Base-by-base conservation (phyloP, 83 land plant species). In the Thuja plicata region DNA sequence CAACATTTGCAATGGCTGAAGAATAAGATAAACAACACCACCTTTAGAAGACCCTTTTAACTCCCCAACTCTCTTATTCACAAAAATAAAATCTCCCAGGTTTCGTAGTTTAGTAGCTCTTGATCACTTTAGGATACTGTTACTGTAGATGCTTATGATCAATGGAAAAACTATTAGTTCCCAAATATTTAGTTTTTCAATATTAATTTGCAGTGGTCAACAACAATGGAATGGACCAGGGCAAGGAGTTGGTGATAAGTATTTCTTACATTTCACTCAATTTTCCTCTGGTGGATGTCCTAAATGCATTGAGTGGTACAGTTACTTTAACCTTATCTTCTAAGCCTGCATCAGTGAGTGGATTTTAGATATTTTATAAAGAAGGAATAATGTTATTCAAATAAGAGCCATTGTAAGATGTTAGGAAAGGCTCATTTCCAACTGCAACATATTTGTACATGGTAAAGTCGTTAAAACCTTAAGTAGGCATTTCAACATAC, bases 251-350 rank as follows among this genome's bases (percentile, higher is more conserved):
- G n/a, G n/a, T n/a, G n/a, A n/a, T n/a, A n/a, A n/a, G n/a, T n/a
- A n/a, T n/a, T n/a, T n/a, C n/a, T n/a, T n/a, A n/a, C n/a, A n/a
- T n/a, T n/a, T n/a, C n/a, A n/a, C n/a, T n/a, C n/a, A n/a, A n/a
- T n/a, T n/a, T n/a, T n/a, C n/a, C n/a, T n/a, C n/a, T n/a, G n/a
- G n/a, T n/a, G n/a, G n/a, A n/a, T n/a, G n/a, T n/a, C n/a, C n/a
- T n/a, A n/a, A n/a, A n/a, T 15, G 96, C 95, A 85, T 97, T 97
- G 52, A 91, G 92, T 27, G 98, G 96, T 5, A 92, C 88, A 9
- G 92, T 90, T 24, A 89, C 94, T 84, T 94, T 94, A 87, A 97
- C 88, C 32, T 85, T 85, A 70, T 91, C 86, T 17, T 88, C 91
- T 24, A 60, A 38, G 87, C 93, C 92, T n/a, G 92, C 95, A 37